phyloP scores from a whole-genome alignment of 2,329 filamentous ascomycete species.

The Sporothrix pseudoabietina region DNA sequence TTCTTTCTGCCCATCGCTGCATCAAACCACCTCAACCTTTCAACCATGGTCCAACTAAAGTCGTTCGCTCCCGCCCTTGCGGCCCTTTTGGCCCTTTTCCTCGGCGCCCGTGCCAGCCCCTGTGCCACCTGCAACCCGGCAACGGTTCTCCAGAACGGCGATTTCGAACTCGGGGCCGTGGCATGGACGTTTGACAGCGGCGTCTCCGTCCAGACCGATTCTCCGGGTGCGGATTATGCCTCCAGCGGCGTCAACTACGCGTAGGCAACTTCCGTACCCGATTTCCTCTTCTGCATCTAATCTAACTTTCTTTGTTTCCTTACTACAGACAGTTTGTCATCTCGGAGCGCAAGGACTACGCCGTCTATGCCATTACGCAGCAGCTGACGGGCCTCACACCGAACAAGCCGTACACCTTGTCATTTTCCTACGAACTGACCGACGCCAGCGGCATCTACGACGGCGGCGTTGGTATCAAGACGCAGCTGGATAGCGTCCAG shows the following conservation, averaged over 20 bases:
- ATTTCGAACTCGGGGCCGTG: not conserved
- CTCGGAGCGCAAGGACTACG: not conserved
- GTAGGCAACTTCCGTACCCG: not conserved
- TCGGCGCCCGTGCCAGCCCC: not conserved
- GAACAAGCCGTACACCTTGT: conserved; percentile 1
- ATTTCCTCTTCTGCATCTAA: not conserved
- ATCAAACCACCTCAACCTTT: too few species aligned
- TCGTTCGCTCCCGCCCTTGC: not conserved
- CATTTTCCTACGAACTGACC: not conserved
- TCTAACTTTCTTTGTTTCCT: not conserved
- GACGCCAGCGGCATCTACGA: not conserved
- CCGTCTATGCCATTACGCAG: not conserved
- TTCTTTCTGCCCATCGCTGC: not conserved
- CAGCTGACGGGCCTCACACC: conserved; percentile 9
- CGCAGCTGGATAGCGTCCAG: not conserved
- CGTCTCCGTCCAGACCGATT: not conserved
- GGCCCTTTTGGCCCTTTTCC: not conserved
- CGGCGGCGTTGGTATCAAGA: not conserved
- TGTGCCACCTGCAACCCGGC: not conserved
- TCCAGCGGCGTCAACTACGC: conserved; percentile 4
- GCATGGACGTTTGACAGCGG: not conserved
- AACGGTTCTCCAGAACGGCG: not conserved
- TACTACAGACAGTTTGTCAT: not conserved
- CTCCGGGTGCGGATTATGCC: not conserved
- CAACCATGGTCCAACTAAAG: not conserved